Evolutionary conservation across 2,329 filamentous ascomycete genomes (phyloP).

Genomic region (Talaromyces sp.): DNA sequence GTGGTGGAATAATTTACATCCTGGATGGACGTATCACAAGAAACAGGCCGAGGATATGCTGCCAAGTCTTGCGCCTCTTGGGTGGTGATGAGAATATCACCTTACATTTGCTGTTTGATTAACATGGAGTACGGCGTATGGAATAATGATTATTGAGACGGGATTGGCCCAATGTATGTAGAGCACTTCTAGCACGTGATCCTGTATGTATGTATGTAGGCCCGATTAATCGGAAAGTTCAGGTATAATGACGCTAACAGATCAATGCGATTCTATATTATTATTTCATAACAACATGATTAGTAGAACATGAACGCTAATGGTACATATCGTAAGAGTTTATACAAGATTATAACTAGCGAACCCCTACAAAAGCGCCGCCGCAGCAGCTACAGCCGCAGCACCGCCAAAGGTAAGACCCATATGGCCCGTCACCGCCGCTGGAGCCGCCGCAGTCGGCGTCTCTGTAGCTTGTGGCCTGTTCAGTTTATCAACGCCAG

Average conservation of each 20-base stretch:
- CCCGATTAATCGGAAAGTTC: too few species aligned
- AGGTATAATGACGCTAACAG: too few species aligned
- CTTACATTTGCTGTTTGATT: neutral
- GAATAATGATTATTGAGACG: neutral
- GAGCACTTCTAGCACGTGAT: too few species aligned
- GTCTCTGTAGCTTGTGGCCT: slow-evolving; percentile 11
- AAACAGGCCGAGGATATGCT: slow-evolving; percentile 9
- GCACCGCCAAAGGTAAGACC: slow-evolving; percentile 12
- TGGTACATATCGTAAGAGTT: too few species aligned
- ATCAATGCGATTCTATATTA: too few species aligned
- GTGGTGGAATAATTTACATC: slow-evolving; percentile 14
- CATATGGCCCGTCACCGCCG: slow-evolving; percentile 3
- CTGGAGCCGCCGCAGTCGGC: slow-evolving; percentile 3
- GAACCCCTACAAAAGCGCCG: neutral
- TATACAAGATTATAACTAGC: neutral
- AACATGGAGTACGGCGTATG: neutral
- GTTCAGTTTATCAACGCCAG: slow-evolving; percentile 15
- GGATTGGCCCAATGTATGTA: neutral
- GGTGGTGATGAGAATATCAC: slow-evolving; percentile 1
- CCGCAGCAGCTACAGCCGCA: slow-evolving; percentile 30
- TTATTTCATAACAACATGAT: too few species aligned
- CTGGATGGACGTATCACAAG: slow-evolving; percentile 11
- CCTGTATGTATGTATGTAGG: too few species aligned
- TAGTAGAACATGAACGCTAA: neutral
- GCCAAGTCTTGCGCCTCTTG: slow-evolving; percentile 6